These are phyloP conservation scores for Leccinum obscurum DNA, from an alignment of 768 basidiomycete genomes.

Conservation along the genomic window DNA sequence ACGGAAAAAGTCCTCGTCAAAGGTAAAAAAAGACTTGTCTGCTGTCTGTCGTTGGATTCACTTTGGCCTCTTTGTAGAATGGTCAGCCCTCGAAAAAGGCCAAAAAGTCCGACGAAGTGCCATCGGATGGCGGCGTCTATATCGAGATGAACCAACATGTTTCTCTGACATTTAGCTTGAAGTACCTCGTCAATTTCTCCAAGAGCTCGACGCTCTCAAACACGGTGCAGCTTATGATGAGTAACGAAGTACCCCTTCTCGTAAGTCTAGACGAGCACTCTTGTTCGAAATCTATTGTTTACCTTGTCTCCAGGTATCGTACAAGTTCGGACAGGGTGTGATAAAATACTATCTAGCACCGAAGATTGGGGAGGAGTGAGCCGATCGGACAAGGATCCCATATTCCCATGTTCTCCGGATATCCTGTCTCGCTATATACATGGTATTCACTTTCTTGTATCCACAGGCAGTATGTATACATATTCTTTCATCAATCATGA, in stretches of 20 bases:
- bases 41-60: neutral
- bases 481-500: neutral
- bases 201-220: constrained; percentile 78
- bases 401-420: constrained; percentile 14
- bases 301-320: constrained; percentile 61
- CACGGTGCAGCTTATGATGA: constrained; percentile 83
- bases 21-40: constrained; percentile 35
- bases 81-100: constrained; percentile 53
- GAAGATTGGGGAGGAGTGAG: constrained; percentile 86
- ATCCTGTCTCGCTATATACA: constrained; percentile 18
- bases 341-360: constrained; percentile 97
- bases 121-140: constrained; percentile 55
- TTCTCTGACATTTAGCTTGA: constrained; percentile 90
- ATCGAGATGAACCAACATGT: constrained; percentile 93
- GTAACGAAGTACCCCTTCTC: constrained; percentile 87
- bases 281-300: neutral
- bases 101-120: constrained; percentile 60
- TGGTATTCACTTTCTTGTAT: constrained; percentile 18
- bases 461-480: neutral
- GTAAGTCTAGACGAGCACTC: constrained; percentile 41
- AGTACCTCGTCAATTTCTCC: constrained; percentile 96
- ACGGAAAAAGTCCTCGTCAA: constrained; percentile 58
- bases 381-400: neutral
- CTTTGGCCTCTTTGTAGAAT: constrained; percentile 13
- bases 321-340: constrained; percentile 83